Conservation (phyloP, 31 red algal species). For the Asparagopsis taxiformis region DNA sequence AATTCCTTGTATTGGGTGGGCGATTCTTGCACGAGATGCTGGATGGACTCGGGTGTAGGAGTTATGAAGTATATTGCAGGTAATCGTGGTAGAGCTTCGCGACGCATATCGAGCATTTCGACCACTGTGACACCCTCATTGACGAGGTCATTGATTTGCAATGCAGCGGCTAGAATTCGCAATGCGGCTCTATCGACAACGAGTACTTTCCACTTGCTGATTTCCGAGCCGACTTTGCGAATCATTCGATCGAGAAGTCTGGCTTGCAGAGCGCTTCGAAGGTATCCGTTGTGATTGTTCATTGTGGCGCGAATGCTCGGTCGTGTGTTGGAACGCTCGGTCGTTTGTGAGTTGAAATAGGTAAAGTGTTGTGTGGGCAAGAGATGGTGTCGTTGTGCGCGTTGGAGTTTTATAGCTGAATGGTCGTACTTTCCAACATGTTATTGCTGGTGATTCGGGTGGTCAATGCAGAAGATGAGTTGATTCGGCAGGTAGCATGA, state of each 20-base stretch:
- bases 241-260: constrained; percentile 83
- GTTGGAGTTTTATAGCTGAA: no score
- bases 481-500: no score
- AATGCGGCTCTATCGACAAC: constrained; percentile 85
- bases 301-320: no score
- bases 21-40: constrained; percentile 63
- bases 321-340: no score
- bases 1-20: constrained; percentile 79
- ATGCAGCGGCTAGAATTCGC: constrained; percentile 75
- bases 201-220: constrained; percentile 73
- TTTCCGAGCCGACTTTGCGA: constrained; percentile 47
- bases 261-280: constrained; percentile 49
- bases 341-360: no score
- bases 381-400: no score
- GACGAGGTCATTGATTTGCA: constrained; percentile 76
- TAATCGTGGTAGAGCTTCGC: constrained; percentile 83
- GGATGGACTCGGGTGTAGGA: constrained; percentile 69
- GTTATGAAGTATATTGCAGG: constrained; percentile 87
- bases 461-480: no score
- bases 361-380: no score
- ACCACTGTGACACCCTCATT: constrained; percentile 87
- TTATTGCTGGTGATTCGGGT: no score
- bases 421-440: no score
- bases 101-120: constrained; percentile 84
- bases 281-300: not conserved